Conservation (phyloP, 176 grass and related monocot species). For the Dendrocalamus sinicus region DNA sequence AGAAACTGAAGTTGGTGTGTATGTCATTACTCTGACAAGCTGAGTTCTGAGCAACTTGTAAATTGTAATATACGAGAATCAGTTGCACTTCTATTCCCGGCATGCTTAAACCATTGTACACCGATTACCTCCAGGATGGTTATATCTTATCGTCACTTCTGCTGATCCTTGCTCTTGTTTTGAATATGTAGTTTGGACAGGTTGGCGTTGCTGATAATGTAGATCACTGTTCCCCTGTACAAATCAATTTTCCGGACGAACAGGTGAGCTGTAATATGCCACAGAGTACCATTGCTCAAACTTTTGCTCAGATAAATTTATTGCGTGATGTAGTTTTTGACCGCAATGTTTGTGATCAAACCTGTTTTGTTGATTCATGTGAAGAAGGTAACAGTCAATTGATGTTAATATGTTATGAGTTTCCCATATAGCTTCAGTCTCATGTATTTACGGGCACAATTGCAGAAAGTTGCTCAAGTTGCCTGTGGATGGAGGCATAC, state of each 20-base stretch:
- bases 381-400: not conserved
- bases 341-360: not conserved
- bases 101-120: not conserved
- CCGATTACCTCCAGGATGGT: not conserved
- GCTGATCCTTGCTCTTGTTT: not conserved
- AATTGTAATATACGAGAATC: not conserved
- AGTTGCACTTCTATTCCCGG: not conserved
- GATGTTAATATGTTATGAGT: not conserved
- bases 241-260: conserved; percentile 61
- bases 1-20: not conserved
- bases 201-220: conserved; percentile 57
- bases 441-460: not conserved
- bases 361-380: not conserved
- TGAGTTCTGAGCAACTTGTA: not conserved
- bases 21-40: not conserved
- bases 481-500: conserved; percentile 87
- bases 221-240: conserved; percentile 68
- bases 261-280: conserved; percentile 46
- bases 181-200: conserved; percentile 69
- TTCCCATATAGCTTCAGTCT: not conserved
- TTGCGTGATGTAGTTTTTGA: not conserved
- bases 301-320: not conserved
- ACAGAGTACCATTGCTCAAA: not conserved
- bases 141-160: not conserved
- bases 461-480: conserved; percentile 68